Evolutionary conservation across 495 filamentous ascomycete species (phyloP), one percentile per base, ranked within the genome.

Genomic region (Cercophora newfieldiana): DNA sequence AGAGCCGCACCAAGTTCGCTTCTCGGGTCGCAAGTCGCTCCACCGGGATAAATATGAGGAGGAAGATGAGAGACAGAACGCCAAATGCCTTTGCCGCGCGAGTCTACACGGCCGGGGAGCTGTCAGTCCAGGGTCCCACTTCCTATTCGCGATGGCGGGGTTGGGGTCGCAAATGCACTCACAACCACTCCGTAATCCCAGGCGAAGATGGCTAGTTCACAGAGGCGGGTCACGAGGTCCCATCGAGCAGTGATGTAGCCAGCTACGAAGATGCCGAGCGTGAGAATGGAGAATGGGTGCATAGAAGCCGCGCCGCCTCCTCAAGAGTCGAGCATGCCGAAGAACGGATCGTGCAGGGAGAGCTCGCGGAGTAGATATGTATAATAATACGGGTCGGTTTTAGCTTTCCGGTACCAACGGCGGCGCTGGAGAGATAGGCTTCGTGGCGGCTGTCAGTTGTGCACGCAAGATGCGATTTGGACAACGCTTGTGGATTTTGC

Each of bases 101-200:
- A 64, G 73, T 66, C 81, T 83, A 61, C 21, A 31, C n/a, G 19
- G 18, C 51, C 55, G 29, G 55, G 67, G 8, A 66, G 37, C 26
- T 61, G 49, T 66, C 37, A 60, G 62, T 59, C 21, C 24, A 19
- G n/a, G 44, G 14, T 6, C 24, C 22, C 18, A 47, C 18, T 19
- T 54, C 10, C 18, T 31, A 30, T 19, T 31, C 21, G 62, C 33
- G 28, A 22, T 14, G 28, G 25, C 24, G 26, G 16, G 44, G 50
- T 6, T 50, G 14, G 53, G 25, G 30, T 51, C 31, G 19, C 31
- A 33, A 37, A 31, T 21, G 19, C 63, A 81, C 93, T 79, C 81
- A 97, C 94, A 74, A 99, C 91, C 72, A 99, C 95, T 74, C 94
- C 93, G 91, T 97, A 92, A 77, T 96, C 91, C 94, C 93, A 97